Evolutionary conservation across 768 basidiomycete species (phyloP).

Genomic region (Coprinellus micaceus): DNA sequence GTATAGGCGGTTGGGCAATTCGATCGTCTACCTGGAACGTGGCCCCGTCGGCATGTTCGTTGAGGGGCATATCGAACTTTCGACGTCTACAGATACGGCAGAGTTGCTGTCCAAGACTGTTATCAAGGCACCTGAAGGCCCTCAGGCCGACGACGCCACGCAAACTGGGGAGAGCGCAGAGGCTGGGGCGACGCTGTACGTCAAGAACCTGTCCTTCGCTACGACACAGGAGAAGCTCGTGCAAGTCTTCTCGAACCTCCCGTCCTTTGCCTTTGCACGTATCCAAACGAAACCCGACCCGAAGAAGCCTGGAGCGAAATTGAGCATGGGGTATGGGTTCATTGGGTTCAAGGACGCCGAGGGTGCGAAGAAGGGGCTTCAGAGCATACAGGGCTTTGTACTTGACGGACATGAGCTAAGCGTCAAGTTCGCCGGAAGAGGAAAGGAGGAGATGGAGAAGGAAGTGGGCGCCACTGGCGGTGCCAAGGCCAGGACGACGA

Average conservation of each 20-base stretch:
- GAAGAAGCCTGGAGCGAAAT: conserved; percentile 54
- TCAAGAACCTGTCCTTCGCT: conserved; percentile 95
- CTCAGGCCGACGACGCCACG: conserved; percentile 39
- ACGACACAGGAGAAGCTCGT: conserved; percentile 74
- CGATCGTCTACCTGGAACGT: conserved; percentile 89
- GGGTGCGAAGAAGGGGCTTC: conserved; percentile 68
- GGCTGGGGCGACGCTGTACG: conserved; percentile 79
- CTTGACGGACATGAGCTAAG: conserved; percentile 84
- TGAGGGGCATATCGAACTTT: conserved; percentile 20
- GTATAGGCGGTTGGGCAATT: conserved; percentile 85
- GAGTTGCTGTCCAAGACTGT: neutral
- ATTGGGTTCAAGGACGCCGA: conserved; percentile 81
- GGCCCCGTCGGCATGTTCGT: conserved; percentile 84
- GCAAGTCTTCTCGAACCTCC: conserved; percentile 67
- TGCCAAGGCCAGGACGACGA: conserved; percentile 69
- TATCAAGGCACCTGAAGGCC: too few species aligned
- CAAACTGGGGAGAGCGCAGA: conserved; percentile 45
- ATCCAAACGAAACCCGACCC: conserved; percentile 91
- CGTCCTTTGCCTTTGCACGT: conserved; percentile 81
- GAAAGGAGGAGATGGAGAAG: conserved; percentile 55
- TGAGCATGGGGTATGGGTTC: conserved; percentile 98
- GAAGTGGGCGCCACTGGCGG: conserved; percentile 21
- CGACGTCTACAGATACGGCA: neutral
- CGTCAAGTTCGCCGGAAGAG: conserved; percentile 85
- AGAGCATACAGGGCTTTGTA: conserved; percentile 74